These are phyloP conservation scores for Uronychia binucleata DNA, from an alignment of 73 alveolate species.

Conservation along the genomic window DNA sequence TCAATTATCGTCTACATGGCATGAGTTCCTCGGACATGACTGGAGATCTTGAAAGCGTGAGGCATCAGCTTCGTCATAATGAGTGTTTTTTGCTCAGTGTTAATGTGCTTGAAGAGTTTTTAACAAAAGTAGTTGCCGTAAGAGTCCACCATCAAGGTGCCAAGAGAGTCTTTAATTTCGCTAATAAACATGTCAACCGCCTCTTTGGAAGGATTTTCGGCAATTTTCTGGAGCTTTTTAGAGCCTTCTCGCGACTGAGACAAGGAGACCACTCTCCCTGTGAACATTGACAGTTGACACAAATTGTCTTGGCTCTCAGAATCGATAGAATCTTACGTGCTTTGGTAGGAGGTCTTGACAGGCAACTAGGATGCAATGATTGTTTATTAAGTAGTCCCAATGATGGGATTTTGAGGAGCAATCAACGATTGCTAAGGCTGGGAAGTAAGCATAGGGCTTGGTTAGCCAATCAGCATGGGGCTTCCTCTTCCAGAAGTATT, in stretches of 20 bases:
- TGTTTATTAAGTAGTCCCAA: too few relatives aligned
- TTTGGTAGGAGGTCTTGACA: too few relatives aligned
- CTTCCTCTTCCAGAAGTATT: too few relatives aligned
- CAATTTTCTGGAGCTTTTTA: slow-evolving; percentile 40
- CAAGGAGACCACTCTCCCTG: neutral
- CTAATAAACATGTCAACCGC: neutral
- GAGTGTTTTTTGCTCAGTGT: slow-evolving; percentile 9
- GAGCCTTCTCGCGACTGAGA: slow-evolving; percentile 22
- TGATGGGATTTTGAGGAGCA: too few relatives aligned
- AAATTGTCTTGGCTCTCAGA: too few relatives aligned
- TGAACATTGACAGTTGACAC: neutral
- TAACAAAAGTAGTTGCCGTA: slow-evolving; percentile 9
- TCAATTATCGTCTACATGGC: slow-evolving; percentile 7
- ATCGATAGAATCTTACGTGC: too few relatives aligned
- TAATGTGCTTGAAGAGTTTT: neutral
- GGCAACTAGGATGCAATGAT: too few relatives aligned
- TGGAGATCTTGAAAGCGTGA: neutral
- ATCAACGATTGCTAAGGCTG: too few relatives aligned
- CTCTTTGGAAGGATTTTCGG: slow-evolving; percentile 37
- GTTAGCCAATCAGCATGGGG: too few relatives aligned
- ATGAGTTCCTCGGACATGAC: slow-evolving; percentile 1
- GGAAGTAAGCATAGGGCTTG: too few relatives aligned
- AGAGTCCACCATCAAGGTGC: neutral
- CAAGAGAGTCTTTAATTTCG: neutral
- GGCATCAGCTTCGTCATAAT: neutral